Percentiles rank a stretch among this genome's conserved stretches.
Conservation (phyloP, 2,329 filamentous ascomycete species). For the Graphilbum sp. region DNA sequence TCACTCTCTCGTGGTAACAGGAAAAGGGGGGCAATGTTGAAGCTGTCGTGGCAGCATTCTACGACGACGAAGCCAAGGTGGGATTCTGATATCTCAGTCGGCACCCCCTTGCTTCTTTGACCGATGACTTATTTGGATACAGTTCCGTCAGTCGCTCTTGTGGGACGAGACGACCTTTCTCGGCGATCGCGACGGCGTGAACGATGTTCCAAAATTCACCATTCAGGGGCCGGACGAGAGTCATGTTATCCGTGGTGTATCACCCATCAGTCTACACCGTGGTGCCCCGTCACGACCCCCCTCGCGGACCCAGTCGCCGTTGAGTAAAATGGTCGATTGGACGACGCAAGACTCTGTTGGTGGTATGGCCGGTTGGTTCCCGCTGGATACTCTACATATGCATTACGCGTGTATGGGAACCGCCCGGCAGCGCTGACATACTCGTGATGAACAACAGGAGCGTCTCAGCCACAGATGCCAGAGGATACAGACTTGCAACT, state of each 20-base stretch:
- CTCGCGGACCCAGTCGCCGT: constrained; percentile 40
- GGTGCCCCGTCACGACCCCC: constrained; percentile 44
- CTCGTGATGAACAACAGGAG: constrained; percentile 2
- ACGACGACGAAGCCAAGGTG: constrained; percentile 30
- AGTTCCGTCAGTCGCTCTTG: constrained; percentile 32
- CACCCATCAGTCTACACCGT: constrained; percentile 24
- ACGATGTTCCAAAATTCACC: constrained; percentile 27
- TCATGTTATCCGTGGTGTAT: constrained; percentile 25
- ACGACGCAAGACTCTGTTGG: constrained; percentile 17
- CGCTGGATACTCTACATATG: too few relatives aligned
- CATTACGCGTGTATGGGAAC: too few relatives aligned
- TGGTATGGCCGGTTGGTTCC: not conserved
- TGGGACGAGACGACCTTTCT: constrained; percentile 41
- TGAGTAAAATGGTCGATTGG: constrained; percentile 34
- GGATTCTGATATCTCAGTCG: too few relatives aligned
- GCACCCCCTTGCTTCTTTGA: too few relatives aligned
- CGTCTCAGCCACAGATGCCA: constrained; percentile 19
- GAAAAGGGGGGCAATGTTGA: constrained; percentile 29
- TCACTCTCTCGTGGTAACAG: too few relatives aligned
- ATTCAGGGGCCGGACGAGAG: constrained; percentile 35
- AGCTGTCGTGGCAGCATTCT: constrained; percentile 34
- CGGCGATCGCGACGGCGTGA: constrained; percentile 31
- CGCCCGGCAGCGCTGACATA: not conserved
- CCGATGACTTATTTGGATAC: too few relatives aligned
- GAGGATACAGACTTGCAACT: constrained; percentile 40